These are phyloP conservation scores for Tylopilus vinaceipallidus DNA, from an alignment of 768 basidiomycete genomes.

Conservation along the genomic window DNA sequence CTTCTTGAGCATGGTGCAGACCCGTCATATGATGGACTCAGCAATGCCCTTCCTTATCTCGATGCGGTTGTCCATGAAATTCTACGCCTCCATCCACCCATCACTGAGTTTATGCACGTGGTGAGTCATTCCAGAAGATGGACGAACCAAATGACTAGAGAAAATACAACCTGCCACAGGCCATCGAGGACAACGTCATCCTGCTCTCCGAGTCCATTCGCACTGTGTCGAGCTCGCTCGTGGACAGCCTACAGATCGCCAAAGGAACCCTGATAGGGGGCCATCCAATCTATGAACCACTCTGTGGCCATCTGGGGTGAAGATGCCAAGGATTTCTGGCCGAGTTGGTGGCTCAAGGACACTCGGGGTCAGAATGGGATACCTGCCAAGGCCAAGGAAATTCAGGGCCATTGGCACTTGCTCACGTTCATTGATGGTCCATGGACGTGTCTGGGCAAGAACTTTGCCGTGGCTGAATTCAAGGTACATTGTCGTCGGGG, in stretches of 20 bases:
- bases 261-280: slow-evolving; percentile 45
- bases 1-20: too few relatives aligned
- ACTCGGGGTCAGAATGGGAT: too few relatives aligned
- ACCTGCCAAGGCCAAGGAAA: slow-evolving; percentile 33
- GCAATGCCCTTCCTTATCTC: slow-evolving; percentile 48
- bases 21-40: slow-evolving; percentile 53
- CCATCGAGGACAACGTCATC: slow-evolving; percentile 52
- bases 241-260: slow-evolving; percentile 42
- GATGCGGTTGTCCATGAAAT: slow-evolving; percentile 47
- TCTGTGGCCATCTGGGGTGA: slow-evolving; percentile 57
- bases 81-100: too few relatives aligned
- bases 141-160: too few relatives aligned
- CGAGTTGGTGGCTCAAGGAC: slow-evolving; percentile 58
- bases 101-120: slow-evolving; percentile 15
- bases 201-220: too few relatives aligned
- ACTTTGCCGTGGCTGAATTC: too few relatives aligned
- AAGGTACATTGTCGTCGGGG: too few relatives aligned
- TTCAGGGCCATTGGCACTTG: slow-evolving; percentile 48
- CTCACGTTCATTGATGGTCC: slow-evolving; percentile 52
- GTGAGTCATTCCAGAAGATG: too few relatives aligned
- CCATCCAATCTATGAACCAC: slow-evolving; percentile 47
- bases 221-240: slow-evolving; percentile 36
- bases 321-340: slow-evolving; percentile 54
- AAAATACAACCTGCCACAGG: too few relatives aligned
- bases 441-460: too few relatives aligned